These are phyloP conservation scores for Artemisia argyi DNA, from an alignment of 129 eudicot genomes.

Conservation along the genomic window DNA sequence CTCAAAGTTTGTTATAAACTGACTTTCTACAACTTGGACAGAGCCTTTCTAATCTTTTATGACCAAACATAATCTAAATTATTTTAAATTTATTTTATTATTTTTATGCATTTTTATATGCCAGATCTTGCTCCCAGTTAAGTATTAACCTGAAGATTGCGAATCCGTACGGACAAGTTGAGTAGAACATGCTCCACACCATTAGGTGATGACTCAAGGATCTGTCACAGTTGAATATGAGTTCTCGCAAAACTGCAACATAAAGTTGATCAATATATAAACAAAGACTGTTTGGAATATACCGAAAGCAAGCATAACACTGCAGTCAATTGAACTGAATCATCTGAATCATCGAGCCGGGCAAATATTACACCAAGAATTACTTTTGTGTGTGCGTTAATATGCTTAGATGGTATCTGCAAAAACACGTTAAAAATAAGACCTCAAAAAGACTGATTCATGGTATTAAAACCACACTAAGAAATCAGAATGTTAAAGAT, in stretches of 20 bases:
- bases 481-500: background rate
- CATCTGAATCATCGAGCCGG: slow-evolving; percentile 85
- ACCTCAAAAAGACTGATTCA: slow-evolving; percentile 15
- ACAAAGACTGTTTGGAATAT: slow-evolving; percentile 19
- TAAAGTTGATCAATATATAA: background rate
- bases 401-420: slow-evolving; percentile 86
- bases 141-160: slow-evolving; percentile 83
- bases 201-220: slow-evolving; percentile 67
- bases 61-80: no score
- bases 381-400: slow-evolving; percentile 60
- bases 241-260: slow-evolving; percentile 3
- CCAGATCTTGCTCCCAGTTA: background rate
- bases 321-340: slow-evolving; percentile 92
- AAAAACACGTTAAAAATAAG: slow-evolving; percentile 24
- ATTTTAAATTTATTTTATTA: no score
- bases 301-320: slow-evolving; percentile 91
- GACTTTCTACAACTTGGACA: no score
- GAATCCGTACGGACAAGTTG: slow-evolving; percentile 83
- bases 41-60: no score
- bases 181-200: slow-evolving; percentile 84
- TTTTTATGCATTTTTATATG: no score
- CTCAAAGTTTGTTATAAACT: no score
- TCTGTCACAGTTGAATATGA: slow-evolving; percentile 40
- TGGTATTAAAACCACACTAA: background rate
- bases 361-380: slow-evolving; percentile 95